A percentile compares a stretch with the other conserved stretches of the same genome.
Evolutionary conservation across 352 stramenopile species (phyloP).

Genomic region (Elongisporangium undulatum): DNA sequence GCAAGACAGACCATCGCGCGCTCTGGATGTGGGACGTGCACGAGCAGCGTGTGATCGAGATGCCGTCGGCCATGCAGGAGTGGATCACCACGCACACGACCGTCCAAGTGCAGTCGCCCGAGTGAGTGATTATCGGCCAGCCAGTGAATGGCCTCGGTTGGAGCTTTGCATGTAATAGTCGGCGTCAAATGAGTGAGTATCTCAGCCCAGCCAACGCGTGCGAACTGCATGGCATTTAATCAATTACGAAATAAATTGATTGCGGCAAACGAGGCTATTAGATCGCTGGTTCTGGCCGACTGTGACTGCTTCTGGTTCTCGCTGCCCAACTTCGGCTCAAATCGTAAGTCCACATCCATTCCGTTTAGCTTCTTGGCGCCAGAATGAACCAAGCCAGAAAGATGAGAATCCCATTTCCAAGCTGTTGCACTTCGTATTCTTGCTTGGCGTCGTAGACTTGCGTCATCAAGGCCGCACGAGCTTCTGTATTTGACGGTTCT

Average conservation of each 20-base stretch:
- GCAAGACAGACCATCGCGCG: constrained; percentile 15
- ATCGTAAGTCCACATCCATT: background rate
- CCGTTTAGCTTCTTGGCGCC: background rate
- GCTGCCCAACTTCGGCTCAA: background rate
- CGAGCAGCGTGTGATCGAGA: constrained; percentile 21
- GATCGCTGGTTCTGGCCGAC: no score
- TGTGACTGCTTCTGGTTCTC: no score
- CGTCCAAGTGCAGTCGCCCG: constrained; percentile 2
- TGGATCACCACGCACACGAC: constrained; percentile 69
- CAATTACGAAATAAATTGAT: no score
- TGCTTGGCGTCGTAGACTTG: background rate
- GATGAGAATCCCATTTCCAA: background rate
- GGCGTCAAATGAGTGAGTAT: no score
- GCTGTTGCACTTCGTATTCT: background rate
- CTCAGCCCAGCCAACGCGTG: no score
- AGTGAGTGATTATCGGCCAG: no score
- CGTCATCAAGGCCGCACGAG: background rate
- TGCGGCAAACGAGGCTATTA: no score
- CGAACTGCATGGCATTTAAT: no score
- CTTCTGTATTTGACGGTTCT: background rate
- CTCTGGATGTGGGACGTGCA: constrained; percentile 54
- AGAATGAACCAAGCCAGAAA: background rate
- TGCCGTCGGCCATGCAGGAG: constrained; percentile 59
- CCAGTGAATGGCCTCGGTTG: no score
- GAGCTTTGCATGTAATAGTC: no score